phyloP scores from a whole-genome alignment of 2,329 filamentous ascomycete genomes.

The Pestalotiopsis sp. region DNA sequence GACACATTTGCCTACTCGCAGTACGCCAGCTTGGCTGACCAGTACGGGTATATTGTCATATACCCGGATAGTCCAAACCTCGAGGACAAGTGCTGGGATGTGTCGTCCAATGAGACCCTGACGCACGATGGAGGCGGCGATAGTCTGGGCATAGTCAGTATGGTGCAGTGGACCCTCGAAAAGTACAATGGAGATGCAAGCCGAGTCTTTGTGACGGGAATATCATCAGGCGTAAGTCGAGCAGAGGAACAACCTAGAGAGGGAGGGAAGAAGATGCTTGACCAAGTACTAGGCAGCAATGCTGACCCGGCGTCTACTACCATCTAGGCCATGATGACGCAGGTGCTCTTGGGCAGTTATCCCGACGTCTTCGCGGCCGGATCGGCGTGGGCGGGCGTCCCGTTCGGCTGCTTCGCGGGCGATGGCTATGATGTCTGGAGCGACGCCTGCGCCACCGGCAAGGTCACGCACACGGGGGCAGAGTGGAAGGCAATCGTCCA shows the following conservation, averaged over 20 bases:
- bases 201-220: slow-evolving; percentile 53
- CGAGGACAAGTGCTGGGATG: slow-evolving; percentile 19
- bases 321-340: slow-evolving; percentile 51
- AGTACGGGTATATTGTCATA: slow-evolving; percentile 54
- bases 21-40: slow-evolving; percentile 54
- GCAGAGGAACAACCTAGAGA: too few species aligned
- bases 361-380: slow-evolving; percentile 55
- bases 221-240: slow-evolving; percentile 57
- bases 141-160: slow-evolving; percentile 52
- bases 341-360: slow-evolving; percentile 52
- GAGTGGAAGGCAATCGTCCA: slow-evolving; percentile 37
- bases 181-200: slow-evolving; percentile 46
- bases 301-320: not conserved
- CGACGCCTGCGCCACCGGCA: slow-evolving; percentile 50
- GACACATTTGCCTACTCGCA: slow-evolving; percentile 51
- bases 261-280: too few species aligned
- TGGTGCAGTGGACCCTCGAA: slow-evolving; percentile 51
- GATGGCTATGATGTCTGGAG: slow-evolving; percentile 49
- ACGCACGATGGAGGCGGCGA: slow-evolving; percentile 53
- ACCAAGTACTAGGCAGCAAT: not conserved
- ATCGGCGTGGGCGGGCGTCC: slow-evolving; percentile 44
- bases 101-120: slow-evolving; percentile 44
- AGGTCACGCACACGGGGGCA: slow-evolving; percentile 35
- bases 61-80: slow-evolving; percentile 32
- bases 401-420: slow-evolving; percentile 51